These are phyloP conservation scores for Pleurotus eryngii DNA, from an alignment of 768 basidiomycete genomes.

Conservation along the genomic window DNA sequence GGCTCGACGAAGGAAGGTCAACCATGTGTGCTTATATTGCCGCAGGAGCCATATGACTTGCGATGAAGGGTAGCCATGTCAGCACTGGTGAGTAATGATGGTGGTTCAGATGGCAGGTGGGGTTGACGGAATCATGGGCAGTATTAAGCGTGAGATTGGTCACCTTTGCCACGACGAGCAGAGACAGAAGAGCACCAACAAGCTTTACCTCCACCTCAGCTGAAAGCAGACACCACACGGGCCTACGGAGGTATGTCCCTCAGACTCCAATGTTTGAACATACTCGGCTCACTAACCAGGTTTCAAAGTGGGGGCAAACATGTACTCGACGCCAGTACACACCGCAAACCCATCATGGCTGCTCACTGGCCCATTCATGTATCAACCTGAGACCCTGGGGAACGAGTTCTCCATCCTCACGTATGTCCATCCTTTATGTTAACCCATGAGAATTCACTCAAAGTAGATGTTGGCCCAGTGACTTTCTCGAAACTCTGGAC, in stretches of 20 bases:
- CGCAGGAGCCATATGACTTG: constrained; percentile 91
- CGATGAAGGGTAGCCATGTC: constrained; percentile 86
- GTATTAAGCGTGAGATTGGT: constrained; percentile 95
- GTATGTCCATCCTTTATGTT: constrained; percentile 35
- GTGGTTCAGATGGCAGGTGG: neutral
- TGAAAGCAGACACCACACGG: constrained; percentile 30
- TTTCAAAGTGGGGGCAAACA: constrained; percentile 17
- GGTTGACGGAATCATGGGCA: constrained; percentile 24
- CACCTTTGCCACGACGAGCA: constrained; percentile 92
- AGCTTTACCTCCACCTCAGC: constrained; percentile 22
- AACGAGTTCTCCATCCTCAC: constrained; percentile 82
- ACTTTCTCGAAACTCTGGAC: constrained; percentile 86
- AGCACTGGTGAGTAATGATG: constrained; percentile 71
- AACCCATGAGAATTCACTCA: neutral
- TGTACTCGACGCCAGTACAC: constrained; percentile 10
- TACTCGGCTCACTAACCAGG: constrained; percentile 11
- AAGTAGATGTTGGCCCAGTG: constrained; percentile 37
- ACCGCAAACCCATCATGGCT: neutral
- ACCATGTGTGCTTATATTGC: constrained; percentile 93
- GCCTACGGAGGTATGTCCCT: constrained; percentile 39
- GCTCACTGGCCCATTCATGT: constrained; percentile 40
- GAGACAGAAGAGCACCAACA: constrained; percentile 48
- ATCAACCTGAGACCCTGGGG: constrained; percentile 71
- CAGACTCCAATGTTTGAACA: neutral
- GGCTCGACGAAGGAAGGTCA: constrained; percentile 77